Conservation (phyloP, 352 stramenopile genomes). For the Phytophthora pseudosyringae region DNA sequence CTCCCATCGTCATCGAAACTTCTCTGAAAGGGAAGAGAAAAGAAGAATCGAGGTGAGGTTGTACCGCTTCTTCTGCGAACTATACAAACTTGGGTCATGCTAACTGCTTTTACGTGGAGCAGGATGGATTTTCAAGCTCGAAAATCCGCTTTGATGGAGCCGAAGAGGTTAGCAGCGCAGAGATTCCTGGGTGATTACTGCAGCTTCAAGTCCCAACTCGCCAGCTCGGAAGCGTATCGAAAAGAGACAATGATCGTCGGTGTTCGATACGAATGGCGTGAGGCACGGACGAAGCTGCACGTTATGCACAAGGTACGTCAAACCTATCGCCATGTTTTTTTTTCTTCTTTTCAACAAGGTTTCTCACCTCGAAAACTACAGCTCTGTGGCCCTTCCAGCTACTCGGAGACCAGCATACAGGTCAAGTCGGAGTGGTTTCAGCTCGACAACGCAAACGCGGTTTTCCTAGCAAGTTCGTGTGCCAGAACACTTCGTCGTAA, state of each 20-base stretch:
- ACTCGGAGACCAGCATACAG: neutral
- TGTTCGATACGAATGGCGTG: constrained; percentile 72
- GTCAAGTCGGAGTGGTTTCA: constrained; percentile 41
- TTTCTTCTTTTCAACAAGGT: neutral
- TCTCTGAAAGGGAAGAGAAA: constrained; percentile 20
- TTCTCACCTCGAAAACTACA: constrained; percentile 1
- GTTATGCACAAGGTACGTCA: constrained; percentile 65
- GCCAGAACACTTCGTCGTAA: constrained; percentile 36
- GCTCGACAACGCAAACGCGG: constrained; percentile 54
- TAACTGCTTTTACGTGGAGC: no score
- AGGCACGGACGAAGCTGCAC: constrained; percentile 67
- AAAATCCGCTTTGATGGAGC: constrained; percentile 59
- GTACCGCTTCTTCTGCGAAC: neutral
- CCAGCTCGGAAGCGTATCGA: constrained; percentile 15
- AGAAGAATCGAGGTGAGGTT: constrained; percentile 47
- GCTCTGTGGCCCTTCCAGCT: constrained; percentile 26
- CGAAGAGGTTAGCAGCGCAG: constrained; percentile 43
- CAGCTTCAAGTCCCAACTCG: constrained; percentile 55
- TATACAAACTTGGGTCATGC: no score
- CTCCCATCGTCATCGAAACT: constrained; percentile 4
- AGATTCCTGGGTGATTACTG: constrained; percentile 59
- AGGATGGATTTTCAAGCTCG: constrained; percentile 60
- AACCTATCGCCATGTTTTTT: constrained; percentile 17
- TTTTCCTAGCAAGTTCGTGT: constrained; percentile 60
- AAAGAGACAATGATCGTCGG: constrained; percentile 56